These are phyloP conservation scores for Xylaria bambusicola DNA, from an alignment of 495 filamentous ascomycete genomes.

Conservation along the genomic window DNA sequence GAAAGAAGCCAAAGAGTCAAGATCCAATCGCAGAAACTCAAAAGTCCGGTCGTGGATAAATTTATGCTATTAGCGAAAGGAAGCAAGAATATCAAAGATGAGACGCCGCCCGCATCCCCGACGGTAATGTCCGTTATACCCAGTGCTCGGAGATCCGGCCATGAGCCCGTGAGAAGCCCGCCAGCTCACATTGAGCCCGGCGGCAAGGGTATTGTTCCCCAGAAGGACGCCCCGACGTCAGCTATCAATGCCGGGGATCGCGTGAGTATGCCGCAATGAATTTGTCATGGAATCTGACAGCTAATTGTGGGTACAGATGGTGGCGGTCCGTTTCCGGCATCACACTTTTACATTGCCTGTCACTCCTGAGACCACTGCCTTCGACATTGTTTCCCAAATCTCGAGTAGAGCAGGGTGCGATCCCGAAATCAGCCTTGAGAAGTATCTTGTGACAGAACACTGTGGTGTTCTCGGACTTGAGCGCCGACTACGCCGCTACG, in stretches of 20 bases:
- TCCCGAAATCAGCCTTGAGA: constrained; percentile 54
- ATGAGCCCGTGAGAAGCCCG: constrained; percentile 22
- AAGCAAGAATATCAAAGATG: constrained; percentile 31
- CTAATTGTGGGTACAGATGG: constrained; percentile 44
- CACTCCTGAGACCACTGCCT: constrained; percentile 69
- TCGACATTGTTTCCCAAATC: constrained; percentile 68
- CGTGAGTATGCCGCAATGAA: constrained; percentile 41
- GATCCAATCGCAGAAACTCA: constrained; percentile 27
- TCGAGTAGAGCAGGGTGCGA: constrained; percentile 54
- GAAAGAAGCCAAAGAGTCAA: constrained; percentile 28
- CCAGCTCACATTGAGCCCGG: constrained; percentile 34
- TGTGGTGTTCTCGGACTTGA: constrained; percentile 78
- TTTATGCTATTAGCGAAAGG: constrained; percentile 40
- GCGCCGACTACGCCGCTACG: constrained; percentile 81
- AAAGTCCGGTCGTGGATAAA: constrained; percentile 41
- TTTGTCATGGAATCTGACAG: constrained; percentile 17
- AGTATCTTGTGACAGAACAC: constrained; percentile 71
- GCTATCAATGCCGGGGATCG: constrained; percentile 80
- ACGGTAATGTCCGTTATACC: constrained; percentile 4
- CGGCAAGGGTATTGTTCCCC: constrained; percentile 55
- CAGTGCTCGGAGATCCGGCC: background rate
- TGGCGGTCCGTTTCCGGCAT: constrained; percentile 68
- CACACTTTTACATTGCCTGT: constrained; percentile 64
- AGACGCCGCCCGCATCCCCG: constrained; percentile 27
- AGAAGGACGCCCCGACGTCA: constrained; percentile 78